Base-by-base conservation (phyloP, 495 filamentous ascomycete genomes). In the Melanomma pulvis-pyrius region DNA sequence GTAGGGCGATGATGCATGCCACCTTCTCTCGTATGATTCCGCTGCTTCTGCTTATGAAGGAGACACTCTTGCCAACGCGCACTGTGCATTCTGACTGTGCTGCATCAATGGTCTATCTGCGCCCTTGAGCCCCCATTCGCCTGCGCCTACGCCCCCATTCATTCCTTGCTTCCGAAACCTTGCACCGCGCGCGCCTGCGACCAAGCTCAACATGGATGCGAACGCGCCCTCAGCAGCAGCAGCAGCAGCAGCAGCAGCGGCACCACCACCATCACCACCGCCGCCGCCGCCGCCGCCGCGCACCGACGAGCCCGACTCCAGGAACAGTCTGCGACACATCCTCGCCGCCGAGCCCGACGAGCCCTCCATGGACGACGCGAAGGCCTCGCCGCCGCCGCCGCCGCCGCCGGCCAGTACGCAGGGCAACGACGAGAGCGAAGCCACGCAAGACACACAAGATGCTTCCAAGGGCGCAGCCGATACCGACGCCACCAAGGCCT, bases 401-500 rank as follows among this genome's bases (percentile, higher is more conserved):
- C 32, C 58, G 15, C 22, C 63, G 29, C 48, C 55, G 29, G 8
- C 56, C 55, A 58, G 69, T 59, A 65, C 71, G 50, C 63, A 64
- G 48, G 49, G 59, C 21, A 59, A 44, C 25, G 70, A 72, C 8
- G 70, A 72, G 6, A 59, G 19, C 13, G 63, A 65, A 13, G 67
- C 56, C 19, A 63, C 47, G 8, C 68, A 71, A 21, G 73, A 77
- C 13, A 47, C 57, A 49, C 70, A 81, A 41, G 83, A 61, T 36
- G 68, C 64, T 32, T 47, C 59, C 51, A 64, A 56, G 52, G 80
- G 49, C 9, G 57, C 59, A 32, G 59, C 57, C 36, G 66, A 44
- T 15, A 25, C 58, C 32, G 58, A 72, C 24, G 77, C 58, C 70
- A 79, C 78, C 60, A 79, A 72, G 71, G 74, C 74, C 65, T 78